Evolutionary conservation across 2,329 filamentous ascomycete species (phyloP).

Genomic region (Scedosporium dehoogii): DNA sequence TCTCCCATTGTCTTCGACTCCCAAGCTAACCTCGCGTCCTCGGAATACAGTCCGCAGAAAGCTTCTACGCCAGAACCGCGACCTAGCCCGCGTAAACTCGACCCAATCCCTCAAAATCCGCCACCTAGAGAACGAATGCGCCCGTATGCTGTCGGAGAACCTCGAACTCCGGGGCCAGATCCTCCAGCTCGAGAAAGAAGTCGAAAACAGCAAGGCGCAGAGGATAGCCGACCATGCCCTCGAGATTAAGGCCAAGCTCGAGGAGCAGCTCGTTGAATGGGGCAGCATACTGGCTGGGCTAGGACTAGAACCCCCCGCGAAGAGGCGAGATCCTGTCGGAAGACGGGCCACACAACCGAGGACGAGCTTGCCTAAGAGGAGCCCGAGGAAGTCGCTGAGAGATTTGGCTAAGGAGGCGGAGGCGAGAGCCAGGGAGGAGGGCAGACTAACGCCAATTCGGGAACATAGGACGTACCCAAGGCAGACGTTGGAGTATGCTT

Average conservation of each 20-base stretch:
- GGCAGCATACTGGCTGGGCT: slow-evolving; percentile 56
- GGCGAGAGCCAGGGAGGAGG: slow-evolving; percentile 37
- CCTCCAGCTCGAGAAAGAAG: slow-evolving; percentile 56
- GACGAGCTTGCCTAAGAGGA: slow-evolving; percentile 35
- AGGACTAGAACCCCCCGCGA: slow-evolving; percentile 48
- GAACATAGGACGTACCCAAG: slow-evolving; percentile 62
- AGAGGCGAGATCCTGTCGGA: slow-evolving; percentile 30
- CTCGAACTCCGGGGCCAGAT: slow-evolving; percentile 62
- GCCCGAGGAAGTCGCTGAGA: slow-evolving; percentile 45
- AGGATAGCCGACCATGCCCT: slow-evolving; percentile 56
- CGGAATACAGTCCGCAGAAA: slow-evolving; percentile 58
- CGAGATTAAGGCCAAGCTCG: slow-evolving; percentile 60
- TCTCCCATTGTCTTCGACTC: neutral
- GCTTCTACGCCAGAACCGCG: slow-evolving; percentile 74
- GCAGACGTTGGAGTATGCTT: slow-evolving; percentile 55
- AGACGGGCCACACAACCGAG: slow-evolving; percentile 29
- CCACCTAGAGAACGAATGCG: slow-evolving; percentile 64
- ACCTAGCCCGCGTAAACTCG: slow-evolving; percentile 72
- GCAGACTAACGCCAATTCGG: slow-evolving; percentile 54
- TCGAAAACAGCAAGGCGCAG: slow-evolving; percentile 50
- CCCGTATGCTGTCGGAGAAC: slow-evolving; percentile 69
- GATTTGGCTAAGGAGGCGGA: slow-evolving; percentile 47
- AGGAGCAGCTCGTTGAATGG: slow-evolving; percentile 64
- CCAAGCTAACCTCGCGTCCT: neutral
- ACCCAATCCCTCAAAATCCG: slow-evolving; percentile 68